Evolutionary conservation across 2,329 filamentous ascomycete species (phyloP), one percentile per base, ranked within the genome.

Genomic region (Sporothrix globosa): DNA sequence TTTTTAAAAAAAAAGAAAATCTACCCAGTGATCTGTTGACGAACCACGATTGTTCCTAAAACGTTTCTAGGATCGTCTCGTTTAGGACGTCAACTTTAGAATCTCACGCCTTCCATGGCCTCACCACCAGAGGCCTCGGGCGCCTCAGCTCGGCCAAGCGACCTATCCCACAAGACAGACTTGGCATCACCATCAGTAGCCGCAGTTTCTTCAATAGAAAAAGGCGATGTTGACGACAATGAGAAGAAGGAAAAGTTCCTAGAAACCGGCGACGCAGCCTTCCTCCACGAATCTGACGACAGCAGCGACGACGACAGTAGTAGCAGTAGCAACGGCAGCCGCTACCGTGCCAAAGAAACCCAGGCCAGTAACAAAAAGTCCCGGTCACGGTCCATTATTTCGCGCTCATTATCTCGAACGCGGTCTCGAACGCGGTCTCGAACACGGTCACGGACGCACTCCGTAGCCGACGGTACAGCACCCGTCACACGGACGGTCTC

Each of bases 401-500:
- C 69, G 1, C 66, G 71, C 24, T 69, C 69, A 9, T 48, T 65
- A n/a, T 71, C 71, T 11, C 67, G 63, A 27, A 41, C n/a, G 10
- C 69, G 60, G 46, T 71, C 71, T 11, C 67, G 63, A 27, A 41
- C n/a, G 10, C 69, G 60, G 46, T 69, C 70, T 24, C 61, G 48
- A 4, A 44, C 65, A 10, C 67, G 67, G 17, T 69, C 69, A 9
- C 58, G 60, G 10, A 24, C 46, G 11, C 68, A 54, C 30, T 48
- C 69, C 5, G n/a, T 61, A 27, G 67, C 50, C 34, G 70, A 63
- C n/a, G 52, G n/a, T 11, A 69, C 44, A 6, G 41, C 53, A 34
- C 72, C 21, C 71, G 21, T 80, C 4, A 78, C 80, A 4, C 76
- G 77, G 65, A 79, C 77, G 39, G 75, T 81, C 7, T 81, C 80